phyloP scores from a whole-genome alignment of 148 eudicot genomes.

The Chenopodium formosanum region DNA sequence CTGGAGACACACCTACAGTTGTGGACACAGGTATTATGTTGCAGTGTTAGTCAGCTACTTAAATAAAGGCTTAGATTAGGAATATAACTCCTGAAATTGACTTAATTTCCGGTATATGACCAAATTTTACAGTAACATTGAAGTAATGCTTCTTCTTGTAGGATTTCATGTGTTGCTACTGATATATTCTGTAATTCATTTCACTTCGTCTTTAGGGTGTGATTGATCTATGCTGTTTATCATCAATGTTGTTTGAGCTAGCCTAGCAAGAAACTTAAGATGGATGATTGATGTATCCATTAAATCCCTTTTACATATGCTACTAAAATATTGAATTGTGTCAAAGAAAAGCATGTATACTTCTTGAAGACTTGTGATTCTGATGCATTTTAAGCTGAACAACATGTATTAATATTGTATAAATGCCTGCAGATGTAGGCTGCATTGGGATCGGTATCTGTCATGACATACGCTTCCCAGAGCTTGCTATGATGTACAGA shows the following conservation, averaged over 20 bases:
- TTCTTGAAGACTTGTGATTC: neutral
- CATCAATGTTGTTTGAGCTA: neutral
- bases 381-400: neutral
- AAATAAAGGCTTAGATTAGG: too few species aligned
- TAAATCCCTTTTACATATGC: neutral
- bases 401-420: too few species aligned
- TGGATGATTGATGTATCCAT: neutral
- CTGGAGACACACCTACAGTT: slow-evolving; percentile 53
- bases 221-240: neutral
- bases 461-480: slow-evolving; percentile 57
- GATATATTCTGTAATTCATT: neutral
- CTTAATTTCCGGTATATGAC: neutral
- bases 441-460: slow-evolving; percentile 57
- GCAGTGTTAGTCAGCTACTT: neutral
- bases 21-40: slow-evolving; percentile 31
- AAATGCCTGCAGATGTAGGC: slow-evolving; percentile 42
- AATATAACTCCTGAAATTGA: too few species aligned
- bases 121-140: neutral
- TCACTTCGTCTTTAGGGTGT: too few species aligned
- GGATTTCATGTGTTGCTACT: neutral
- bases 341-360: neutral
- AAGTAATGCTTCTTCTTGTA: neutral
- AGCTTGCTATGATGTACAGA: slow-evolving; percentile 53
- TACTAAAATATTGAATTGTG: too few species aligned
- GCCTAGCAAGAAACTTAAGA: too few species aligned